phyloP scores from a whole-genome alignment of 306 rosid genomes.

The Sindora glabra region DNA sequence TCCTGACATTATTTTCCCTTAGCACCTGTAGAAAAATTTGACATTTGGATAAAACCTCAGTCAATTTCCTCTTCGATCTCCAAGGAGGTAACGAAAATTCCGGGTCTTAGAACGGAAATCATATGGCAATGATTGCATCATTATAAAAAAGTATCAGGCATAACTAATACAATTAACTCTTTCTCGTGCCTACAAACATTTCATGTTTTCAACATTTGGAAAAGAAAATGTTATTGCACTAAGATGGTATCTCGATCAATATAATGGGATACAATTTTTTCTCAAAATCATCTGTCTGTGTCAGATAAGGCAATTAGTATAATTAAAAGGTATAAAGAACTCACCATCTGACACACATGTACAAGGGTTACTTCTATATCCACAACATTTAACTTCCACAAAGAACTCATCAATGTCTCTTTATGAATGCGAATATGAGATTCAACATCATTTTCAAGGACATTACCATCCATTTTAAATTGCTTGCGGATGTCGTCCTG shows the following conservation, averaged over 20 bases:
- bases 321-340: conserved; percentile 17
- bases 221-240: background rate
- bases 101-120: background rate
- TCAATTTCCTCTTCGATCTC: background rate
- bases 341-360: conserved; percentile 91
- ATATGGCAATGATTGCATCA: background rate
- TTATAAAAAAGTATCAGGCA: background rate
- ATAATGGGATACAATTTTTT: background rate
- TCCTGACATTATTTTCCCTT: conserved; percentile 50
- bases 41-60: background rate
- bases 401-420: conserved; percentile 67
- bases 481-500: conserved; percentile 69
- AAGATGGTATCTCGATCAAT: background rate
- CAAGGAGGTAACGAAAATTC: background rate
- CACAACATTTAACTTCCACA: conserved; percentile 91
- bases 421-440: conserved; percentile 65
- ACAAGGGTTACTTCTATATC: conserved; percentile 88
- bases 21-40: conserved; percentile 53
- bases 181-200: too few relatives aligned
- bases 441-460: conserved; percentile 45
- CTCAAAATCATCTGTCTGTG: background rate
- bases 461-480: conserved; percentile 49
- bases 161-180: background rate
- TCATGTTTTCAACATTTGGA: background rate
- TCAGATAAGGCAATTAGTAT: background rate